Evolutionary conservation across 768 basidiomycete species (phyloP).

Genomic region (Trametes coccinea): DNA sequence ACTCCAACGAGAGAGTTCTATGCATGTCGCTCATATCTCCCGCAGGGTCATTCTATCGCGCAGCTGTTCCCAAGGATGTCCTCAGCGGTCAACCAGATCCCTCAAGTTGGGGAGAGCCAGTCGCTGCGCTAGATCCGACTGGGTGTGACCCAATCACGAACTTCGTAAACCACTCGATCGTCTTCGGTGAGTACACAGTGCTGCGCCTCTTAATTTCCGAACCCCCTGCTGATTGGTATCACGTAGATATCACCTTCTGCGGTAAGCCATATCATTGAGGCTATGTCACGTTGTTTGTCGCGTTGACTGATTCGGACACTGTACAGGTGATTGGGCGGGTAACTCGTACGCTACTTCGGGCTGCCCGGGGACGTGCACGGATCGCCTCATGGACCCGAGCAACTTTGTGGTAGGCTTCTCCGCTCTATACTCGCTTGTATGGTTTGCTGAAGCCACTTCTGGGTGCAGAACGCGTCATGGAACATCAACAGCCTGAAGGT

Average conservation of each 20-base stretch:
- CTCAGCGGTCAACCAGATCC: slow-evolving; percentile 61
- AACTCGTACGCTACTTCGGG: slow-evolving; percentile 73
- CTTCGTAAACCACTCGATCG: slow-evolving; percentile 70
- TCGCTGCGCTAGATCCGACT: slow-evolving; percentile 54
- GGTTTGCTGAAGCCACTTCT: neutral
- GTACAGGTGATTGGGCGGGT: slow-evolving; percentile 78
- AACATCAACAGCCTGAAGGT: slow-evolving; percentile 78
- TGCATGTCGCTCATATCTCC: neutral
- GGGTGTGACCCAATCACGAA: slow-evolving; percentile 58
- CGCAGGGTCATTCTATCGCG: slow-evolving; percentile 81
- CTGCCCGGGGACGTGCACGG: slow-evolving; percentile 74
- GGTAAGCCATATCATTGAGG: slow-evolving; percentile 41
- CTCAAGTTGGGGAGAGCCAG: slow-evolving; percentile 66
- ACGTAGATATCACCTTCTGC: slow-evolving; percentile 78
- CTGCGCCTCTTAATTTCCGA: neutral
- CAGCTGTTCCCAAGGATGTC: slow-evolving; percentile 72
- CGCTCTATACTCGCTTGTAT: neutral
- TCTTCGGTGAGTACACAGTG: slow-evolving; percentile 60
- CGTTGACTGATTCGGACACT: slow-evolving; percentile 4
- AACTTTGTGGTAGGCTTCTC: slow-evolving; percentile 64
- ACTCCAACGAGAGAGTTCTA: neutral
- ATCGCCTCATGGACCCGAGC: slow-evolving; percentile 60
- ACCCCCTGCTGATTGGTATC: slow-evolving; percentile 22
- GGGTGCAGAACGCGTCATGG: slow-evolving; percentile 72
- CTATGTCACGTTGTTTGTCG: slow-evolving; percentile 22